Evolutionary conservation across 176 grass and related monocot genomes (phyloP), one percentile per base, ranked within the genome.

Genomic region (Zizania latifolia): DNA sequence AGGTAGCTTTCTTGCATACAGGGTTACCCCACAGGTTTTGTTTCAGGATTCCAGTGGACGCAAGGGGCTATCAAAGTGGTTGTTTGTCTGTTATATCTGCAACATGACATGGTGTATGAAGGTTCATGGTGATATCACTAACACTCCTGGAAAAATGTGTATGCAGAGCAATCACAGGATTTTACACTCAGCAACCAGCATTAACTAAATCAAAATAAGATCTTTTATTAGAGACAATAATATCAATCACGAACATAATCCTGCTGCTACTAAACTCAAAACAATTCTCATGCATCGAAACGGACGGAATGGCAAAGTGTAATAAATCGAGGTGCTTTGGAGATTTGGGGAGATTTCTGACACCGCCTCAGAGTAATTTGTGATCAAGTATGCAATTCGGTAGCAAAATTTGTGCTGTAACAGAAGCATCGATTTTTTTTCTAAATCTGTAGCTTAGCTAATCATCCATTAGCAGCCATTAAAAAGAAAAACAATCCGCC

Each of bases 1-100:
- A 64, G 44, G 56, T 57, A 75, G 65, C 57, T 82, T 82, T 82
- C 35, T 50, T 77, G 45, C 26, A 77, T 68, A 45, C 43, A 61
- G 63, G 8, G 12, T 24, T 80, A 50, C 40, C 77, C 77, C 63
- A 81, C 40, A 15, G 28, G 60, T 69, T 75, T 8, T 28, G 77
- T 70, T 51, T 45, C 26, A 15, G 8, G 11, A 60, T 69, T 38
- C 70, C 39, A 58, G 59, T 41, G 41, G 43, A 55, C 55, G 27
- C 64, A 67, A 56, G 28, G 55, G 45, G n/a, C 5, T 64, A 16
- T 31, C 50, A 60, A 80, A 80, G 69, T 74, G 69, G 70, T 24
- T 17, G 62, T 79, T 80, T 79, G 68, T 66, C 37, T 13, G 38
- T 79, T 85, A 40, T 81, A 62, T 19, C 30, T 45, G 27, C 43